phyloP scores from a whole-genome alignment of 2,329 filamentous ascomycete species.

The Metarhizium guizhouense region DNA sequence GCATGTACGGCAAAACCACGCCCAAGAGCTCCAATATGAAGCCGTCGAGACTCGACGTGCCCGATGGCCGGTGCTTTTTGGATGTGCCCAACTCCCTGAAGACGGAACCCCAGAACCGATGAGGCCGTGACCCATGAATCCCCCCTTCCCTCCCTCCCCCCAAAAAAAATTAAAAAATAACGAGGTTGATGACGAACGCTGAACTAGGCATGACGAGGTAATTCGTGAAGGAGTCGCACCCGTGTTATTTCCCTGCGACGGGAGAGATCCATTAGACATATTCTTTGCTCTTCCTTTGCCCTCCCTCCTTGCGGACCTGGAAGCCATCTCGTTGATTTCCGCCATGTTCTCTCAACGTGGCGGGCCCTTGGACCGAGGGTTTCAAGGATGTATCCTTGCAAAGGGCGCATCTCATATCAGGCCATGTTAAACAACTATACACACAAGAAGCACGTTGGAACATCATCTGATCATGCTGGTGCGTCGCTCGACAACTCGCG shows the following conservation, averaged over 20 bases:
- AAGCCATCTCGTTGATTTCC: too few species aligned
- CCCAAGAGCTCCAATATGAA: background rate
- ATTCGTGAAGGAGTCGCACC: background rate
- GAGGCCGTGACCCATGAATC: background rate
- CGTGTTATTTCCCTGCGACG: background rate
- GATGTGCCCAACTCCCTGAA: slow-evolving; percentile 1
- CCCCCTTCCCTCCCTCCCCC: too few species aligned
- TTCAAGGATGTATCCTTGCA: background rate
- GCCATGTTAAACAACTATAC: background rate
- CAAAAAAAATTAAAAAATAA: background rate
- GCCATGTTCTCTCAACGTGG: too few species aligned
- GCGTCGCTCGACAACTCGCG: slow-evolving; percentile 31
- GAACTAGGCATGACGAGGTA: background rate
- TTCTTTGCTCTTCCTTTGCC: background rate
- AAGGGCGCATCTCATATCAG: background rate
- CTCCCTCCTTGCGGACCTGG: background rate
- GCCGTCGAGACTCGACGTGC: background rate
- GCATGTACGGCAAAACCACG: background rate
- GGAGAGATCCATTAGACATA: background rate
- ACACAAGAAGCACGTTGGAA: background rate
- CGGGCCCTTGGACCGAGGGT: background rate
- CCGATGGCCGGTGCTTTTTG: background rate
- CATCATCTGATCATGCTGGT: slow-evolving; percentile 29
- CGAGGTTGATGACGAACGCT: background rate
- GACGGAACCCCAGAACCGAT: background rate